Base-by-base conservation (phyloP, 1,284 basidiomycete genomes). In the Phaffia rhodozyma region DNA sequence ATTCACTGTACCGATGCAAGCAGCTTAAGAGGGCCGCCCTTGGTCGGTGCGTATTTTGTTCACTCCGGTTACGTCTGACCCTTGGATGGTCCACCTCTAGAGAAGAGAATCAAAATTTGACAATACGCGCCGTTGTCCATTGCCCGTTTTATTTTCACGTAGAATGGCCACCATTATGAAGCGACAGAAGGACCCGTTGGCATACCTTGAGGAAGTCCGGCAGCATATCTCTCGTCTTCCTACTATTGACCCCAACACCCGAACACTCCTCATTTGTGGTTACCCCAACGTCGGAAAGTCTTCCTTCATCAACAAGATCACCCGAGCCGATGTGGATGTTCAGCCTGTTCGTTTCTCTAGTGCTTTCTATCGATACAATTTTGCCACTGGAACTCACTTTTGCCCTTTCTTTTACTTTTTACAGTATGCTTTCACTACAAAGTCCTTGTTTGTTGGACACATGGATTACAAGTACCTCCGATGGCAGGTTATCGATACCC, bases 201-300 rank as follows among this genome's bases (percentile, higher is more conserved):
- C 91, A 13, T 97, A 96, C 78, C 84, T 97, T 62, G 92, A 97
- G 78, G 91, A 97, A 81, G 92, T 97, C 72, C 84, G 92, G 62
- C 92, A 97, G 79, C 92, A 97, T 75, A 91, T 97, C 71, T 91
- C 89, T 57, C 91, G 92, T 84, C 83, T 97, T 58, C 93, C 92
- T 50, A 84, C 89, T 30, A 97, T 97, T 77, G 91, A 93, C 74
- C 92, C 92, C 47, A 94, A 89, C 75, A 96, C 92, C n/a, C 86
- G 92, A 62, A 97, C 92, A 0, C 84, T 97, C 61, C 82, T 97
- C 68, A 88, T 97, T 71, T 97, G 92, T 72, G 92, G 93, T 58
- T 97, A 97, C 78, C 92, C 92, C 34, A 97, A 97, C 73, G 92
- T 97, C 73, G 93, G 92, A 67, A 97, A 97, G 78, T 93, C 89